Percentiles rank a stretch among this genome's conserved stretches.
These are phyloP conservation scores for Physcomitrium patens DNA, from an alignment of 225 moss, liverwort and hornwort genomes.

Conservation along the genomic window DNA sequence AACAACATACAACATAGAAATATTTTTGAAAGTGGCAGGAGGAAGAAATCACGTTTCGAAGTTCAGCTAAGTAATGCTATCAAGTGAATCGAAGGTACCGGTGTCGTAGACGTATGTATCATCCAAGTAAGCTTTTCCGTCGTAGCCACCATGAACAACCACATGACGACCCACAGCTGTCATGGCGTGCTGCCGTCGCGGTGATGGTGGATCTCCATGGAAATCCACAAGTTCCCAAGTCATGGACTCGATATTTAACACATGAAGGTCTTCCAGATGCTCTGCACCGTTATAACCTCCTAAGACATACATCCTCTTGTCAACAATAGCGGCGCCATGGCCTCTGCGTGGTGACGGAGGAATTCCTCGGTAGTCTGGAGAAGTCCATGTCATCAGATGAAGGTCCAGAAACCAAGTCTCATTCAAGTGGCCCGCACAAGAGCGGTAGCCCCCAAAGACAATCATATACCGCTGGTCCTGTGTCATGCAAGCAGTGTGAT, in stretches of 20 bases:
- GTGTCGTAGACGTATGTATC: conserved; percentile 83
- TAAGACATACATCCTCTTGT: conserved; percentile 73
- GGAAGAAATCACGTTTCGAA: neutral
- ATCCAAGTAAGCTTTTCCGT: conserved; percentile 73
- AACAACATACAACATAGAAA: too few species aligned
- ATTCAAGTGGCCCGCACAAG: conserved; percentile 73
- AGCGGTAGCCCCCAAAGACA: conserved; percentile 90
- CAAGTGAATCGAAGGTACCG: conserved; percentile 34
- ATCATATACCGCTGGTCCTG: conserved; percentile 67
- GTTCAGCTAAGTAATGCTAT: neutral
- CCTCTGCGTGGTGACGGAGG: conserved; percentile 86
- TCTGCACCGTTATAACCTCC: conserved; percentile 83
- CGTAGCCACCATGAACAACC: conserved; percentile 83
- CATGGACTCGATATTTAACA: conserved; percentile 72
- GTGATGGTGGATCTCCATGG: conserved; percentile 68
- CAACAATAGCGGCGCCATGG: conserved; percentile 71
- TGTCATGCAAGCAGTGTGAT: conserved; percentile 86
- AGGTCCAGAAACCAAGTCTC: conserved; percentile 89
- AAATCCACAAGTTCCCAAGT: conserved; percentile 64
- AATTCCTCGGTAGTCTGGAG: conserved; percentile 72
- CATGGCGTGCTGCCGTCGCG: conserved; percentile 85
- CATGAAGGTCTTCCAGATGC: conserved; percentile 80
- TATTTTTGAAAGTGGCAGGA: neutral
- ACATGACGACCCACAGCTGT: conserved; percentile 78
- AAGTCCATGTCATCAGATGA: conserved; percentile 72